Evolutionary conservation across 352 stramenopile species (phyloP).

Genomic region (Pythium brachiatum): DNA sequence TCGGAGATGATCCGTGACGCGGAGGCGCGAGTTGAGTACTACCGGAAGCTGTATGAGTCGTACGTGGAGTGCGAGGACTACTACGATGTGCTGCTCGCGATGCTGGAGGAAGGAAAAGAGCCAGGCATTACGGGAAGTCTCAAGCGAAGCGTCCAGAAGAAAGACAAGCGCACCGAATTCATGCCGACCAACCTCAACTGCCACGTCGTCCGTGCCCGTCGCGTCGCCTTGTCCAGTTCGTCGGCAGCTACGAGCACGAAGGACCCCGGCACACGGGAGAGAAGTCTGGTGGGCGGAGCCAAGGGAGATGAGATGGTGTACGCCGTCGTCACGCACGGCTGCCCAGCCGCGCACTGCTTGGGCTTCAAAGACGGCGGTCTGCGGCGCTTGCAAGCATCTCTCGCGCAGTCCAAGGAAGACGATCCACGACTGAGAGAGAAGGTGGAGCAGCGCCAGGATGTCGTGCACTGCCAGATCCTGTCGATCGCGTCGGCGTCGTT

Average conservation of each 20-base stretch:
- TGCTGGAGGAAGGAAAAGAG: slow-evolving; percentile 75
- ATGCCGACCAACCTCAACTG: slow-evolving; percentile 88
- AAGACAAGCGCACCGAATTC: slow-evolving; percentile 79
- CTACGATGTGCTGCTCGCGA: slow-evolving; percentile 59
- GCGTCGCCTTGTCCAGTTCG: slow-evolving; percentile 42
- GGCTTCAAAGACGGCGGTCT: slow-evolving; percentile 86
- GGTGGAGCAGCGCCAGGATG: slow-evolving; percentile 79
- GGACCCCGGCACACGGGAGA: slow-evolving; percentile 13
- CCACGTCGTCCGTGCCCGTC: slow-evolving; percentile 68
- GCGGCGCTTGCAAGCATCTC: slow-evolving; percentile 49
- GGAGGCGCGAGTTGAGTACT: slow-evolving; percentile 55
- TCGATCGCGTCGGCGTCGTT: slow-evolving; percentile 72
- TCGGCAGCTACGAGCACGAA: slow-evolving; percentile 1
- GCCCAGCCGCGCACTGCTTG: slow-evolving; percentile 69
- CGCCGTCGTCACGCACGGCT: slow-evolving; percentile 77
- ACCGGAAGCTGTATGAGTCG: slow-evolving; percentile 51
- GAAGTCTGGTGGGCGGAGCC: slow-evolving; percentile 14
- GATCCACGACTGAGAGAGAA: slow-evolving; percentile 51
- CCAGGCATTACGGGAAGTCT: slow-evolving; percentile 79
- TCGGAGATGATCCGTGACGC: slow-evolving; percentile 46
- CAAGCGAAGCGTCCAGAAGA: slow-evolving; percentile 86
- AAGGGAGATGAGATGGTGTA: slow-evolving; percentile 62
- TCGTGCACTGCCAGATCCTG: slow-evolving; percentile 76
- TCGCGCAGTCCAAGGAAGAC: slow-evolving; percentile 47
- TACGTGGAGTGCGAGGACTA: slow-evolving; percentile 73